Conservation (phyloP, 2,329 filamentous ascomycete genomes). For the Diaporthe destruens region DNA sequence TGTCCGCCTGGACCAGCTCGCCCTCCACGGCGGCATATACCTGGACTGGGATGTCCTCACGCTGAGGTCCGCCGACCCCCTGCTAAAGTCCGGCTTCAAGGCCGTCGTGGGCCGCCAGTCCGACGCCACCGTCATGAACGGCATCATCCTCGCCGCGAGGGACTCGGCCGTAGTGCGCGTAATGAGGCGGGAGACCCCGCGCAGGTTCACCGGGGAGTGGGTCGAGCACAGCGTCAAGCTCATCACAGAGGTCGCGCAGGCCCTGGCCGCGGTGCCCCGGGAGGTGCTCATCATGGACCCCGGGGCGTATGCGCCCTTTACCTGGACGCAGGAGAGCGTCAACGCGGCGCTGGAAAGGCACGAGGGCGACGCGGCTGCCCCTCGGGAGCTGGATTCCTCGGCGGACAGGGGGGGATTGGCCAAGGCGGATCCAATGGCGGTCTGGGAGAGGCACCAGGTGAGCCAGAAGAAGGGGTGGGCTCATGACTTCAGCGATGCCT, state of each 20-base stretch:
- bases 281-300: conserved; percentile 48
- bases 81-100: conserved; percentile 45
- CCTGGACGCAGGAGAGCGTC: conserved; percentile 42
- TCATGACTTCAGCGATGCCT: conserved; percentile 41
- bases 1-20: conserved; percentile 46
- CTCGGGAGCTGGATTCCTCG: neutral
- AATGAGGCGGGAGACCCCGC: conserved; percentile 42
- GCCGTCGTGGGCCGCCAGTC: conserved; percentile 47
- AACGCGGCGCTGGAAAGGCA: conserved; percentile 1
- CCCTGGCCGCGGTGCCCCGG: conserved; percentile 43
- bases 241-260: conserved; percentile 46
- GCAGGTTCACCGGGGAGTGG: conserved; percentile 47
- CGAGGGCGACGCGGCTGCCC: neutral
- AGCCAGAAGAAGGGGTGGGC: neutral
- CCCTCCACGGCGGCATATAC: conserved; percentile 47
- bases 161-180: conserved; percentile 43
- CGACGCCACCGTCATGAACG: conserved; percentile 35
- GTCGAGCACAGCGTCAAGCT: conserved; percentile 43
- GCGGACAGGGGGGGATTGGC: neutral
- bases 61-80: conserved; percentile 44
- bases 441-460: neutral
- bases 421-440: neutral
- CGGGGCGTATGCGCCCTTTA: conserved; percentile 46
- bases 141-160: conserved; percentile 38
- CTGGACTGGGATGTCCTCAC: conserved; percentile 48